Conservation (phyloP, 169 alveolate genomes). For the Plasmodium fragile region DNA sequence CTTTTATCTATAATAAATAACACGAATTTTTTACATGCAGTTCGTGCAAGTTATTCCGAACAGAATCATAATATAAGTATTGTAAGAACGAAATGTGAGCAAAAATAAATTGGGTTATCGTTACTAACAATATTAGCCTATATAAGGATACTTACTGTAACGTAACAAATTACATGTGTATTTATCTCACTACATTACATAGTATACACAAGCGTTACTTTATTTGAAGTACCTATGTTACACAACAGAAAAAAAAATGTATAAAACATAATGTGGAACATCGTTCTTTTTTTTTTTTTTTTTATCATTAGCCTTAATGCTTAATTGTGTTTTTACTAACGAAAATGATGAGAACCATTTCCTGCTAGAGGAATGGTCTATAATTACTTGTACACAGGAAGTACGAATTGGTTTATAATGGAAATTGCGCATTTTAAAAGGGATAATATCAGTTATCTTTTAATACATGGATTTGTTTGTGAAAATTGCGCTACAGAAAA, state of each 20-base stretch:
- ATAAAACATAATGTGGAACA: neutral
- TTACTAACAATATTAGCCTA: neutral
- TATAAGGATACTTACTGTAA: neutral
- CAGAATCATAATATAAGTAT: too few relatives aligned
- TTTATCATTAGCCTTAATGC: neutral
- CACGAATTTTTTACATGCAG: neutral
- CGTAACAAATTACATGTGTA: neutral
- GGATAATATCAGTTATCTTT: neutral
- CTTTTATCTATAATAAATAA: too few relatives aligned
- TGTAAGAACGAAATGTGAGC: too few relatives aligned
- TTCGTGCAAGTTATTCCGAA: neutral
- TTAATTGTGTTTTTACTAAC: neutral
- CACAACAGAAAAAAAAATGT: neutral
- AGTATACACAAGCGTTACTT: too few relatives aligned
- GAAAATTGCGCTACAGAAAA: neutral
- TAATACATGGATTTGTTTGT: neutral
- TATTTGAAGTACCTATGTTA: neutral
- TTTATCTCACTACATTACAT: neutral
- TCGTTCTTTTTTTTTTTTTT: too few relatives aligned
- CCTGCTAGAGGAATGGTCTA: neutral
- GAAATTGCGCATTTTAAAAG: neutral
- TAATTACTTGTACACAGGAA: neutral
- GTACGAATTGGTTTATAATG: neutral
- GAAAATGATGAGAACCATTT: too few relatives aligned
- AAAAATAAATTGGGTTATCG: neutral